Base-by-base conservation (phyloP, 148 eudicot species). In the Vaccinium darrowii region DNA sequence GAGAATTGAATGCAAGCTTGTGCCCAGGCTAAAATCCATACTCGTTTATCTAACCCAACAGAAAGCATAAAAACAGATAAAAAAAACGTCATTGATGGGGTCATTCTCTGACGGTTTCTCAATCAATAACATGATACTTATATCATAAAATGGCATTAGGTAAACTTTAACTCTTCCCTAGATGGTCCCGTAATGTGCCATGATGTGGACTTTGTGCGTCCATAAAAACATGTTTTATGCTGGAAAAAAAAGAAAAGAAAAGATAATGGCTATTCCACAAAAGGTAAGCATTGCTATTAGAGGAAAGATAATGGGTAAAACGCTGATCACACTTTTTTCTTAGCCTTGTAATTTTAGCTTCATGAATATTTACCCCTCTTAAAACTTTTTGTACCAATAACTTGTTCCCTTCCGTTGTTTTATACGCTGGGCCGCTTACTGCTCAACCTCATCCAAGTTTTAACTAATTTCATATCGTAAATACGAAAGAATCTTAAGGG, bases 1-100 rank as follows among this genome's bases (percentile, higher is more conserved):
- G 99, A 92, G 88, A 95, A 94, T 43, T 97, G 95, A 53, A 95
- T 87, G 51, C 93, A 92, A 84, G 96, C 90, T 91, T 95, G 99
- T 43, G 93, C 92, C 88, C 97, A 93, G 25, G 88, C 88, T 88
- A 97, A 88, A 1, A 95, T 87, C 94, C 93, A 97, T 85, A 93
- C 88, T 85, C 94, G 94, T 87, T 93, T 92, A 87, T 97, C 98
- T 95, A 87, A 14, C 54, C 58, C 85, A 60, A 69, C 57, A 1
- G 43, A 58, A 58, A 86, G 21, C 36, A 57, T 30, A 57, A 19
- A 19, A 56, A 50, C 14, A 15, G 50, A 39, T 30, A 47, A 9
- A 43, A 75, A 39, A 43, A 39, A 19, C 19, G 18, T 36, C 27
- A 16, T 19, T 36, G 52, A 43, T 43, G 39, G 54, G 57, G 79